Conservation (phyloP, 2,329 filamentous ascomycete genomes). For the Trichoderma aggressivum region DNA sequence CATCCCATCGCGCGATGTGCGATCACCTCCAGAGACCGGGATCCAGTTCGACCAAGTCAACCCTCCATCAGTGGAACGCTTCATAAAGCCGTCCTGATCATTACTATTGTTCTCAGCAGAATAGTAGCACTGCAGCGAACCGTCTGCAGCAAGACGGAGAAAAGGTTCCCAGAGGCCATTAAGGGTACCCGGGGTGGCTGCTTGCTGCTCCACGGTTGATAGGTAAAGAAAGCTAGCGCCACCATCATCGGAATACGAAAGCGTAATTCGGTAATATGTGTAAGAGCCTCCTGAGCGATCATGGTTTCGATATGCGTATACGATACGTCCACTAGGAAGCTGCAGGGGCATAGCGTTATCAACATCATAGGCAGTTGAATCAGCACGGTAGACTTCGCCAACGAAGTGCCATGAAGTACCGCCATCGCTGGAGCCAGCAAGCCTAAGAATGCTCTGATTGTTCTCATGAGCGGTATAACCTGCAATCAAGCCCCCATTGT, state of each 20-base stretch:
- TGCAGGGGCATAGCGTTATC: constrained; percentile 35
- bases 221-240: constrained; percentile 38
- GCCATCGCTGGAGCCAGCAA: not conserved
- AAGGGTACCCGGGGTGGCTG: not conserved
- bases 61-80: constrained; percentile 37
- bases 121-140: constrained; percentile 43
- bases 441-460: not conserved
- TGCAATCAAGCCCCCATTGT: not conserved
- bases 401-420: not conserved
- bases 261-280: constrained; percentile 39
- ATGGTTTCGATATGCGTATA: constrained; percentile 39
- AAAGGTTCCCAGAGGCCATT: constrained; percentile 48
- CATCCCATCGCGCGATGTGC: constrained; percentile 43
- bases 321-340: constrained; percentile 34
- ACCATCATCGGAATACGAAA: constrained; percentile 41
- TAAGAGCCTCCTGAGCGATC: constrained; percentile 27
- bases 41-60: constrained; percentile 34
- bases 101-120: constrained; percentile 36
- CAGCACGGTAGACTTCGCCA: not conserved
- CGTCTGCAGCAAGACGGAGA: constrained; percentile 37
- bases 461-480: not conserved
- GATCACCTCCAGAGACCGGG: constrained; percentile 35
- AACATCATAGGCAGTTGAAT: not conserved
- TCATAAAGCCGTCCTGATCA: constrained; percentile 33
- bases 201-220: constrained; percentile 26